Evolutionary conservation across 192 early-diverging fungal species (phyloP), one percentile per base, ranked within the genome.

Genomic region (Allomyces arbusculus): DNA sequence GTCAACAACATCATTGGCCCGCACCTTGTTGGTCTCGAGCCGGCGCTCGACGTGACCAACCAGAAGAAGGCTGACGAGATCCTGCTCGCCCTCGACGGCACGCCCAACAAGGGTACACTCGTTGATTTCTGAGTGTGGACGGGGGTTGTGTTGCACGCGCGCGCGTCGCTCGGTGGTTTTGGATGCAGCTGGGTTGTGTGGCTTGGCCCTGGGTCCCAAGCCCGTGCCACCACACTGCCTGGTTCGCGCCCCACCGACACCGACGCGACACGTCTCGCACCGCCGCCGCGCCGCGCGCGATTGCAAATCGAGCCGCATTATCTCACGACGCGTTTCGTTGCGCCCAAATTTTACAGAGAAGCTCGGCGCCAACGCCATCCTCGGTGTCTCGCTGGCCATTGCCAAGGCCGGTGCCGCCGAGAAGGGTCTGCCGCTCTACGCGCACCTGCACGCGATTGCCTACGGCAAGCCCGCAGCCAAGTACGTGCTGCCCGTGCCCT

Each of bases 311-410:
- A 12, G 22, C 11, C 20, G 22, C 45, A 5, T 44, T 26, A 19
- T 23, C 40, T 25, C 16, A 14, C 61, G 20, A 12, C 25, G 25
- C 45, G 16, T 61, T 5, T n/a, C n/a, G 1, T 3, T 40, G 7
- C 45, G 1, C 62, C 40, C 26, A 14, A 10, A 61, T 44, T 63
- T 10, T 10, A 62, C 66, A 76, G 72, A 78, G 73, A 89, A 91
- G 79, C 82, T 92, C 63, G 95, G 95, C 68, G 95, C 95, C 72
- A 98, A 98, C 80, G 94, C 95, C 71, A 91, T 98, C 69, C 85
- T 98, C 68, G 95, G 94, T 85, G 91, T 98, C 43, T 98, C 95
- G 63, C 84, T 98, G 68, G 95, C 95, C 50, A 91, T 91, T 68
- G 79, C 85, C 70, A 90, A 93, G 80, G 94, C 95, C 68, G 95